Base-by-base conservation (phyloP, 331 rosid genomes). In the Pyrus hybrid region DNA sequence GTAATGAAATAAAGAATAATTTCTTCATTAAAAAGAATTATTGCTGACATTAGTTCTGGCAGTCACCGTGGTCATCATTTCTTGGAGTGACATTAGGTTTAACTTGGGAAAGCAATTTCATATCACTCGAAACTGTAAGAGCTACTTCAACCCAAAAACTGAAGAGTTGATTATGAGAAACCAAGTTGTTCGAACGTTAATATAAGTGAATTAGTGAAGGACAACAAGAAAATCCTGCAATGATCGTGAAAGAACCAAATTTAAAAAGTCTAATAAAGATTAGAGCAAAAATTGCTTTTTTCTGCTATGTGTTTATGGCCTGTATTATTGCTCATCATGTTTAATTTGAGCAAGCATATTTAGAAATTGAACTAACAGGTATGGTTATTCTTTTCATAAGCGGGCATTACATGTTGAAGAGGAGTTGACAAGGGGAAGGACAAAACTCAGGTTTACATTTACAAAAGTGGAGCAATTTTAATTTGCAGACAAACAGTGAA, bases 401-500 rank as follows among this genome's bases (percentile, higher is more conserved):
- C 80, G 72, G 26, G 89, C 92, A 47, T 65, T 80, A 71, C 88
- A 86, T 57, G 97, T 87, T 20, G 92, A 90, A 86, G 91, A 86
- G 58, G 88, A 85, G 79, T 64, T 86, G 85, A 75, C 86, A 75
- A 89, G 87, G 54, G 99, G 99, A 83, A 85, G 92, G 84, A 94
- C 81, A 56, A 92, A 94, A 84, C 97, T 94, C 79, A 94, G 92
- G 99, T 94, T 72, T 82, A 89, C 72, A 67, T 77, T 79, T 77
- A 61, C 23, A 69, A 12, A 53, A 69, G 73, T 13, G 64, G 17
- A 62, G 56, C 28, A 22, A 60, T 81, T 71, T 21, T 66, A 57
- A 72, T 64, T 81, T 70, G 62, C 83, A 94, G 99, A 86, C 93
- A 87, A 53, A 89, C 97, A 4, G 97, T 97, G 71, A 90, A 92